These are phyloP conservation scores for Cutaneotrichosporon mucoides DNA, from an alignment of 1,284 basidiomycete genomes.

Conservation along the genomic window DNA sequence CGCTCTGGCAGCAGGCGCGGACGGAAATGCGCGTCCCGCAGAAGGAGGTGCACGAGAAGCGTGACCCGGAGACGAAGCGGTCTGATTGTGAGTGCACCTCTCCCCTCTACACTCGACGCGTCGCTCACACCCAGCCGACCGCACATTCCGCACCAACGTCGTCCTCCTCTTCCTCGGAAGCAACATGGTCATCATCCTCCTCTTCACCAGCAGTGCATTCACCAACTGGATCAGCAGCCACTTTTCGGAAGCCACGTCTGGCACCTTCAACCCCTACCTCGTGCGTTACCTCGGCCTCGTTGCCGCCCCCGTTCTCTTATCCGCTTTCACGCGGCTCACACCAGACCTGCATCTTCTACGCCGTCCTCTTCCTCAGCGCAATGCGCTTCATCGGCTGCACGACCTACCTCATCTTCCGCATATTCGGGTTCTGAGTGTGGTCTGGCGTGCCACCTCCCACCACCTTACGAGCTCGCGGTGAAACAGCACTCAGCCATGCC, in stretches of 20 bases:
- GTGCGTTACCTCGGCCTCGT: too few relatives aligned
- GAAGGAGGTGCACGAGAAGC: slow-evolving; percentile 66
- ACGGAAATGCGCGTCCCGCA: slow-evolving; percentile 58
- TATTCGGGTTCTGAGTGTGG: slow-evolving; percentile 47
- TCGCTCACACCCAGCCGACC: slow-evolving; percentile 2
- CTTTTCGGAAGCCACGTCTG: slow-evolving; percentile 53
- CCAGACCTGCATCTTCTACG: slow-evolving; percentile 67
- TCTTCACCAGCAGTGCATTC: slow-evolving; percentile 76
- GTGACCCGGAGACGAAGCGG: slow-evolving; percentile 82
- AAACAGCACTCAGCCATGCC: too few relatives aligned
- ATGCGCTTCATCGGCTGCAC: slow-evolving; percentile 73
- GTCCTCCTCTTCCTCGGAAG: slow-evolving; percentile 79
- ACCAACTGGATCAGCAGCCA: slow-evolving; percentile 47
- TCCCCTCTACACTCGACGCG: too few relatives aligned
- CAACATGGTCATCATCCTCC: slow-evolving; percentile 77
- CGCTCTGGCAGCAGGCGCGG: slow-evolving; percentile 71
- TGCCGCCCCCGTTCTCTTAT: too few relatives aligned
- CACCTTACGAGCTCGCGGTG: too few relatives aligned
- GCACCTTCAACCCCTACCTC: slow-evolving; percentile 74
- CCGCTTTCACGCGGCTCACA: too few relatives aligned
- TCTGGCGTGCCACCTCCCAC: too few relatives aligned
- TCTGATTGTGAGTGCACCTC: slow-evolving; percentile 64
- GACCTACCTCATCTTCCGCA: slow-evolving; percentile 68
- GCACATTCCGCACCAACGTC: slow-evolving; percentile 60
- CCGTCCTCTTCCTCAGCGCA: slow-evolving; percentile 72